Evolutionary conservation across 2,329 filamentous ascomycete species (phyloP), one percentile per base, ranked within the genome.

Genomic region (Claviceps quebecensis): DNA sequence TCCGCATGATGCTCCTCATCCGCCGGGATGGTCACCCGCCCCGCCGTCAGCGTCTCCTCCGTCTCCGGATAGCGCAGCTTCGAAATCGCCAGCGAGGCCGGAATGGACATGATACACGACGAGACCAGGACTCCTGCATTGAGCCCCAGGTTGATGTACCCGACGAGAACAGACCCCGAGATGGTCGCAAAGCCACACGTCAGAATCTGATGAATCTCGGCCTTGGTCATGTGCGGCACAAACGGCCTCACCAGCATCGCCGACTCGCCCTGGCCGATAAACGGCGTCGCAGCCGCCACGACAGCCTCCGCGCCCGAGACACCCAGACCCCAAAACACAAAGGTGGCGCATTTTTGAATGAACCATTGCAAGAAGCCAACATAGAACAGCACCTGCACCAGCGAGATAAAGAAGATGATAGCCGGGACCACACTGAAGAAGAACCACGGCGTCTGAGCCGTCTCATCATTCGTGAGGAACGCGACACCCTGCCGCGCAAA

Each of bases 31-130:
- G 91, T 81, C 34, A 93, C 84, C 17, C 81, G 80, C 52, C 88
- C 87, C 4, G 86, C 84, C 0, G 89, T 95, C 38, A 95, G 73
- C 0, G 87, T 86, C 67, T 91, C 86, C 66, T 95, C 87, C 3
- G 81, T 84, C 70, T 95, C 90, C 2, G 90, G 90, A 65, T 85
- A 95, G 52, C 90, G 84, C 60, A 95, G 76, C 71, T 95, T 95
- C 56, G 86, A 91, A 55, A 93, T 83, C 48, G 89, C 89, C 14
- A 96, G 76, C 3, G 88, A 94, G 1, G 89, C 89, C 0, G 90
- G 90, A 56, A 95, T 95, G 60, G 85, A 90, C 90, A 96, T 96
- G 65, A 95, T 89, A 64, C 89, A 95, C 7, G 86, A 90, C 2
- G 87, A 95, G 29, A 95, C 84, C 46, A 96, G 74, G 3, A 87